Percentiles rank a stretch among this genome's conserved stretches.
phyloP scores from a whole-genome alignment of 208 protist species.

The Leishmania martiniquensis region DNA sequence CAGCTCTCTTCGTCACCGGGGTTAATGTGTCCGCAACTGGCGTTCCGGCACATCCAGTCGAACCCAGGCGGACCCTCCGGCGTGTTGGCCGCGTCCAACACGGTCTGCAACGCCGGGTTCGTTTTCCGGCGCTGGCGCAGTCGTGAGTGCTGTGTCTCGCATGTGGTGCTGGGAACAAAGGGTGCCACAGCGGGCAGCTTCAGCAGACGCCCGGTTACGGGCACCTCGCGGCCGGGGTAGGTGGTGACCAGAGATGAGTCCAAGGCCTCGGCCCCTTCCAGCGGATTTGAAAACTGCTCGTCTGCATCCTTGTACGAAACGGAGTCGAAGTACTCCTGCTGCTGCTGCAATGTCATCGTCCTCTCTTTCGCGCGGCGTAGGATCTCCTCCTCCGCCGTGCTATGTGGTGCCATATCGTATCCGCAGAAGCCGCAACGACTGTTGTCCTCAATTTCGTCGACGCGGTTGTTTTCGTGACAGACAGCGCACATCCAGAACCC shows the following conservation, averaged over 20 bases:
- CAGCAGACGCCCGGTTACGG: not conserved
- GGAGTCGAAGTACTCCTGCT: constrained; percentile 71
- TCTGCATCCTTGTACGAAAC: constrained; percentile 62
- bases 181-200: constrained; percentile 16
- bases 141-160: constrained; percentile 18
- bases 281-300: constrained; percentile 62
- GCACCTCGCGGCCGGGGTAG: not conserved
- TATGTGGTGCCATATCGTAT: constrained; percentile 88
- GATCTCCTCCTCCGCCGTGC: constrained; percentile 51
- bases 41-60: constrained; percentile 88
- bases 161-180: constrained; percentile 4
- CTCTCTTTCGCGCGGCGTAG: constrained; percentile 47
- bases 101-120: not conserved
- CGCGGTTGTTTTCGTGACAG: constrained; percentile 87
- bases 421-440: constrained; percentile 84
- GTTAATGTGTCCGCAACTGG: constrained; percentile 68
- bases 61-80: constrained; percentile 72
- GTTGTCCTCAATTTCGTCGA: constrained; percentile 88
- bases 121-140: constrained; percentile 6
- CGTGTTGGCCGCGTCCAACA: constrained; percentile 5
- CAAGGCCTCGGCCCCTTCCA: constrained; percentile 42
- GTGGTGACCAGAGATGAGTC: constrained; percentile 12
- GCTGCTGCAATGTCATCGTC: constrained; percentile 31
- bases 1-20: constrained; percentile 81
- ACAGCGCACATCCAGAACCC: constrained; percentile 87